A percentile compares a stretch with the other conserved stretches of the same genome.
Evolutionary conservation across 495 filamentous ascomycete genomes (phyloP).

Genomic region (Trypethelium eluteriae): DNA sequence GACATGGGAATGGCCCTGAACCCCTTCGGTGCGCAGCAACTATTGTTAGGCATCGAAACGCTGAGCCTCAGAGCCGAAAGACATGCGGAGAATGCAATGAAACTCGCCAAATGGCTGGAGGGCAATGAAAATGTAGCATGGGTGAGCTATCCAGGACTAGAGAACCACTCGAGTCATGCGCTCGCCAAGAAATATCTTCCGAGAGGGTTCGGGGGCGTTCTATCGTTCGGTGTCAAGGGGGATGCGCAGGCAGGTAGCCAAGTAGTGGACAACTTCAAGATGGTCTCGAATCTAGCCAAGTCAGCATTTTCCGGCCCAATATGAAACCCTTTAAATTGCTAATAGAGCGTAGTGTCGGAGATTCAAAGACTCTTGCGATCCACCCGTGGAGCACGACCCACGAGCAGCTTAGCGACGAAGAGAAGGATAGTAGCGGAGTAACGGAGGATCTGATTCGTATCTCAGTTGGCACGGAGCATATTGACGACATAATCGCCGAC

Average conservation of each 20-base stretch:
- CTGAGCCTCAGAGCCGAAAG: slow-evolving; percentile 77
- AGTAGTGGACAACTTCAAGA: slow-evolving; percentile 89
- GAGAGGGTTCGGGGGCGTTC: slow-evolving; percentile 82
- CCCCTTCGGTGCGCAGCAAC: slow-evolving; percentile 92
- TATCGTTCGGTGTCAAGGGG: slow-evolving; percentile 91
- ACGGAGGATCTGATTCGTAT: slow-evolving; percentile 93
- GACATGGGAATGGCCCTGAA: slow-evolving; percentile 81
- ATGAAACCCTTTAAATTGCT: slow-evolving; percentile 3
- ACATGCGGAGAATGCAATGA: slow-evolving; percentile 77
- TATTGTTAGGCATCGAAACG: slow-evolving; percentile 85
- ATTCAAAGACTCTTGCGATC: slow-evolving; percentile 83
- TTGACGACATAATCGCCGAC: slow-evolving; percentile 95
- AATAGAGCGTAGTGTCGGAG: slow-evolving; percentile 46
- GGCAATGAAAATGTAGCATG: slow-evolving; percentile 76
- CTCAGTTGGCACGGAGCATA: slow-evolving; percentile 94
- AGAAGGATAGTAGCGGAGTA: slow-evolving; percentile 73
- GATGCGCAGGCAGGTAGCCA: slow-evolving; percentile 71
- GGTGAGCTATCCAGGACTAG: slow-evolving; percentile 90
- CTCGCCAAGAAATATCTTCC: slow-evolving; percentile 83
- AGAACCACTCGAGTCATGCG: slow-evolving; percentile 71
- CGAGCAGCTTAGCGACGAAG: slow-evolving; percentile 81
- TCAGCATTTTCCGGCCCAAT: slow-evolving; percentile 19
- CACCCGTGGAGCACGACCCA: slow-evolving; percentile 97
- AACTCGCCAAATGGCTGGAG: slow-evolving; percentile 77
- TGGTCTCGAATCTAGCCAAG: slow-evolving; percentile 86